Evolutionary conservation across 169 alveolate species (phyloP), one percentile per base, ranked within the genome.

Genomic region (Theileria annulata): DNA sequence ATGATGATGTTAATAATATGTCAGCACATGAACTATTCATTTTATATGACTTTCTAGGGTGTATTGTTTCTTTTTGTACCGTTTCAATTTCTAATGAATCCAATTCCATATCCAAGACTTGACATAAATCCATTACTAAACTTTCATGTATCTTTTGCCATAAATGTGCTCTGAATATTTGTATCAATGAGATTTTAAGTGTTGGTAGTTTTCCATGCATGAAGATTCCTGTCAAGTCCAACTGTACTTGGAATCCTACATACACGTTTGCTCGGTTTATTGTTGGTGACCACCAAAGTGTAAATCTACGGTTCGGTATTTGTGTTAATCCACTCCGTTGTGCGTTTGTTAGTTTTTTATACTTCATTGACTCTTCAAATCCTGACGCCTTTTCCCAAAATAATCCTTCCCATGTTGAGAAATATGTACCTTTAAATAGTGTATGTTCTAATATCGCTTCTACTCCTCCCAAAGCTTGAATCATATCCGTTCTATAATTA

Each of bases 191-290:
- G 35, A 99, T 99, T 90, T 99, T 99, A 49, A 99, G 92, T 0
- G 99, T 99, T 12, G 99, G 99, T 15, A 99, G 97, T 92, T 99
- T 99, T 15, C 99, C 99, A 91, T 99, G 99, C 99, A 99, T 99
- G 91, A 99, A 99, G 73, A 99, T 98, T 35, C 99, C 99, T 3
- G 99, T 99, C 66, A 99, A 93, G 86, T 99, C 99, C 71, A 99
- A 88, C 88, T 99, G 99, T 68, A 99, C 99, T 93, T 99, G 99
- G 94, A 98, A 99, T 25, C 99, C 99, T 28, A 99, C 99, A 88
- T 99, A 99, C 28, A 99, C 99, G 92, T 99, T 98, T 79, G 99
- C 99, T 74, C 99, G 93, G 92, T 99, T 99, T 37, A 99, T 97
- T 17, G 99, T 99, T 17, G 99, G 99, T 3, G 99, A 95, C 99